Percentiles rank a stretch among this genome's conserved stretches.
Conservation (phyloP, 1,284 basidiomycete genomes). For the Cryptococcus sp. region DNA sequence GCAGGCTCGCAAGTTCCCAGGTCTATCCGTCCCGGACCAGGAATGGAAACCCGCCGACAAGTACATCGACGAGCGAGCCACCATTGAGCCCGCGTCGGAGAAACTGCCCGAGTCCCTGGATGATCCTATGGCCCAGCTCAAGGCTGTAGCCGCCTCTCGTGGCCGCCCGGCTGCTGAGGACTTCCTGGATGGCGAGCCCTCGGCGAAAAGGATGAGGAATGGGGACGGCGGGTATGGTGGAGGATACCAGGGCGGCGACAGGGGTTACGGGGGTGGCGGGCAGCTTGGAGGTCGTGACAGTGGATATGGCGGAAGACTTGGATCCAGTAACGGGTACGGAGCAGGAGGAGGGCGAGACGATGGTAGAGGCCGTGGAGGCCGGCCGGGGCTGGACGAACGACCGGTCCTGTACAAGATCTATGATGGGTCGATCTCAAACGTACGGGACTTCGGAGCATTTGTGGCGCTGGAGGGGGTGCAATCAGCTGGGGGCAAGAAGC, state of each 20-base stretch:
- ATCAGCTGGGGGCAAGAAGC: conserved; percentile 48
- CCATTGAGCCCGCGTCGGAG: conserved; percentile 59
- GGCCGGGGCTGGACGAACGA: conserved; percentile 64
- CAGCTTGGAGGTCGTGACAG: conserved; percentile 34
- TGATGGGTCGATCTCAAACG: conserved; percentile 73
- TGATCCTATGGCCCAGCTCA: conserved; percentile 76
- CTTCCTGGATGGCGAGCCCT: conserved; percentile 44
- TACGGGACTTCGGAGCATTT: conserved; percentile 96
- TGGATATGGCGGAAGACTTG: conserved; percentile 48
- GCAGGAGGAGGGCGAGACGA: conserved; percentile 46
- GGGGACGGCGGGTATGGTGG: conserved; percentile 16
- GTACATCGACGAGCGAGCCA: conserved; percentile 50
- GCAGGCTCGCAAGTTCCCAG: conserved; percentile 82
- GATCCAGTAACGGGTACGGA: background rate
- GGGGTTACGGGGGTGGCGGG: too few species aligned
- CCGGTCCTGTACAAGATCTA: conserved; percentile 96
- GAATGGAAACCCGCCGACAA: conserved; percentile 55
- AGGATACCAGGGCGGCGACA: too few species aligned
- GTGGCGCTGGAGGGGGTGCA: conserved; percentile 80
- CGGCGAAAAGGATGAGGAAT: conserved; percentile 16
- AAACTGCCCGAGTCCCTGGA: conserved; percentile 55
- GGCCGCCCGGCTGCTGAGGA: conserved; percentile 53
- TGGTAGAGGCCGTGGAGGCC: conserved; percentile 19
- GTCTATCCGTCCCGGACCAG: conserved; percentile 78
- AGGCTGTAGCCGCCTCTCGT: conserved; percentile 59